Percentiles rank a stretch among this genome's conserved stretches.
Conservation (phyloP, 129 eudicot species). For the Lactuca sativa region DNA sequence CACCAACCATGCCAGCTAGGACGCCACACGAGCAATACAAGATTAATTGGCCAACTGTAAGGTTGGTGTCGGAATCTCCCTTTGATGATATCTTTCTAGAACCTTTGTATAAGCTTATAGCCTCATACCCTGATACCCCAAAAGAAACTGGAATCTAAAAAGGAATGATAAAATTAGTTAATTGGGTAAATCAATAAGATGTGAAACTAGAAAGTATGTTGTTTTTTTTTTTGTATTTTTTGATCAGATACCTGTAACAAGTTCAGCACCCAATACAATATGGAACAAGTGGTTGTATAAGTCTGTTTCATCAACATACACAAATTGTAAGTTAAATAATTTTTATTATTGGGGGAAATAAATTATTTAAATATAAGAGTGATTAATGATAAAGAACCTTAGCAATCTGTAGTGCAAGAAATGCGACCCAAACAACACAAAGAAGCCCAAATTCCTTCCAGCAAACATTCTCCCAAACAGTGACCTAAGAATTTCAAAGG, state of each 20-base stretch:
- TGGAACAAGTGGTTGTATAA: slow-evolving; percentile 66
- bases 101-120: slow-evolving; percentile 67
- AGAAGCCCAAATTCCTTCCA: slow-evolving; percentile 98
- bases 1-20: slow-evolving; percentile 87
- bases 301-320: slow-evolving; percentile 49
- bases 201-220: too few species aligned
- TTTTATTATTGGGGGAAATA: neutral
- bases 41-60: slow-evolving; percentile 54
- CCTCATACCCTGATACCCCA: slow-evolving; percentile 79
- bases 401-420: slow-evolving; percentile 65
- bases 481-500: slow-evolving; percentile 42
- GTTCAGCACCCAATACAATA: slow-evolving; percentile 81
- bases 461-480: slow-evolving; percentile 65
- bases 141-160: slow-evolving; percentile 78
- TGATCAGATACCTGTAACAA: slow-evolving; percentile 56
- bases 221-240: too few species aligned
- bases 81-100: slow-evolving; percentile 63
- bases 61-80: slow-evolving; percentile 53
- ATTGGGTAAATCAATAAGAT: too few species aligned
- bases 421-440: slow-evolving; percentile 75
- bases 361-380: neutral
- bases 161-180: too few species aligned
- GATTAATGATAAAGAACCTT: slow-evolving; percentile 44
- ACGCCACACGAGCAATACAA: slow-evolving; percentile 62
- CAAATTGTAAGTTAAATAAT: neutral